A percentile compares a stretch with the other conserved stretches of the same genome.
These are phyloP conservation scores for Gillenia trifoliata DNA, from an alignment of 306 rosid genomes.

Conservation along the genomic window DNA sequence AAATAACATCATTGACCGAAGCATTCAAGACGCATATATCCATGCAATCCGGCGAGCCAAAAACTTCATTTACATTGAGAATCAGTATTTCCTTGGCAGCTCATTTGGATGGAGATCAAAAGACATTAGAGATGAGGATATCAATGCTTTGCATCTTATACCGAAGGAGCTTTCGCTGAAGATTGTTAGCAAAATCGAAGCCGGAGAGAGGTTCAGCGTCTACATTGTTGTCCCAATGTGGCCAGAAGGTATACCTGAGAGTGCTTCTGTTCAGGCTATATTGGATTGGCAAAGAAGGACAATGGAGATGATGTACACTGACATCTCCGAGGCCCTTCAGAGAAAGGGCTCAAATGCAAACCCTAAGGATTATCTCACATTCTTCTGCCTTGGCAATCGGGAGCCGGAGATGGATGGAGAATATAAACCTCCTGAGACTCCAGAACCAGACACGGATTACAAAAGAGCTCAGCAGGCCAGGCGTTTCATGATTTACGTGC, in stretches of 20 bases:
- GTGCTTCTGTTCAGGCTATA: slow-evolving; percentile 77
- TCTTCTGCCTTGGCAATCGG: slow-evolving; percentile 81
- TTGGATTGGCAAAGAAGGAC: slow-evolving; percentile 85
- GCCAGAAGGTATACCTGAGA: slow-evolving; percentile 90
- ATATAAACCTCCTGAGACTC: slow-evolving; percentile 46
- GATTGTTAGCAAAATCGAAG: slow-evolving; percentile 85
- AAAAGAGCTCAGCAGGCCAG: slow-evolving; percentile 50
- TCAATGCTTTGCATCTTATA: slow-evolving; percentile 71
- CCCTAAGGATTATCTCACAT: slow-evolving; percentile 60
- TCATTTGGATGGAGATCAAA: slow-evolving; percentile 67
- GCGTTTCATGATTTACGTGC: slow-evolving; percentile 94
- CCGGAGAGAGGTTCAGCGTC: slow-evolving; percentile 57
- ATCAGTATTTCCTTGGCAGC: slow-evolving; percentile 86
- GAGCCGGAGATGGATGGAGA: slow-evolving; percentile 30
- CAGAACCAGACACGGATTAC: slow-evolving; percentile 56
- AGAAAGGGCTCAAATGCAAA: slow-evolving; percentile 37
- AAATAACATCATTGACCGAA: slow-evolving; percentile 56
- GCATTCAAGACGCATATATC: slow-evolving; percentile 81
- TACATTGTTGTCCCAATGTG: slow-evolving; percentile 89
- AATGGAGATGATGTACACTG: slow-evolving; percentile 83
- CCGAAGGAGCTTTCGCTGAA: slow-evolving; percentile 77
- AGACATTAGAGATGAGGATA: slow-evolving; percentile 51
- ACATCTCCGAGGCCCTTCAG: slow-evolving; percentile 50
- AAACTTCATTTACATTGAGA: slow-evolving; percentile 82
- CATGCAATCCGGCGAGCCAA: slow-evolving; percentile 73